These are phyloP conservation scores for Coniferiporia sulphurascens DNA, from an alignment of 1,284 basidiomycete species.

Conservation along the genomic window DNA sequence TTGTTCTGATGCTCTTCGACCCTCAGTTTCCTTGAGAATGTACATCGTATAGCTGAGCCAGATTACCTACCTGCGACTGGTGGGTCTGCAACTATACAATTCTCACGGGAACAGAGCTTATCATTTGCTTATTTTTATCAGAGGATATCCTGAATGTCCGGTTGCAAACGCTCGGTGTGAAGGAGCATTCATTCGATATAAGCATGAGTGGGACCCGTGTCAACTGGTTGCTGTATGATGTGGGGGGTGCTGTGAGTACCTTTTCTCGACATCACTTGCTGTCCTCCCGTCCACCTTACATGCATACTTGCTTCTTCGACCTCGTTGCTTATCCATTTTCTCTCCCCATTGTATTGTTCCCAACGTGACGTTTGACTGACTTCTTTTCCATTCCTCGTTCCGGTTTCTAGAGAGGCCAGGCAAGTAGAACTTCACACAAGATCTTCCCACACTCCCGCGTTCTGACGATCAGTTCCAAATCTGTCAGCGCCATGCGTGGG, in stretches of 20 bases:
- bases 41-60: constrained; percentile 58
- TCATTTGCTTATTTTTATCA: constrained; percentile 22
- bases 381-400: constrained; percentile 10
- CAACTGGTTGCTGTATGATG: constrained; percentile 74
- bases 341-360: too few relatives aligned
- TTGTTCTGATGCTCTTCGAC: constrained; percentile 4
- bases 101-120: not conserved
- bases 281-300: constrained; percentile 19
- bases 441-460: not conserved
- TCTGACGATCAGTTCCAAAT: not conserved
- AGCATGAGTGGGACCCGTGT: constrained; percentile 55
- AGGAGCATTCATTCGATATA: constrained; percentile 69
- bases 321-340: too few relatives aligned
- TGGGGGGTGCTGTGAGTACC: constrained; percentile 66
- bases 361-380: not conserved
- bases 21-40: constrained; percentile 59
- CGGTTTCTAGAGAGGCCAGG: constrained; percentile 20
- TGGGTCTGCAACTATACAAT: constrained; percentile 26
- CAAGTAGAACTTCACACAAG: constrained; percentile 13
- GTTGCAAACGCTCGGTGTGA: constrained; percentile 71
- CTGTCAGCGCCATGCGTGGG: constrained; percentile 67
- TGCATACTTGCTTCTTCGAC: too few relatives aligned
- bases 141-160: constrained; percentile 75
- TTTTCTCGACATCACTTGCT: constrained; percentile 28
- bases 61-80: constrained; percentile 70